Base-by-base conservation (phyloP, 2,329 filamentous ascomycete species). In the Penicillium sp. region DNA sequence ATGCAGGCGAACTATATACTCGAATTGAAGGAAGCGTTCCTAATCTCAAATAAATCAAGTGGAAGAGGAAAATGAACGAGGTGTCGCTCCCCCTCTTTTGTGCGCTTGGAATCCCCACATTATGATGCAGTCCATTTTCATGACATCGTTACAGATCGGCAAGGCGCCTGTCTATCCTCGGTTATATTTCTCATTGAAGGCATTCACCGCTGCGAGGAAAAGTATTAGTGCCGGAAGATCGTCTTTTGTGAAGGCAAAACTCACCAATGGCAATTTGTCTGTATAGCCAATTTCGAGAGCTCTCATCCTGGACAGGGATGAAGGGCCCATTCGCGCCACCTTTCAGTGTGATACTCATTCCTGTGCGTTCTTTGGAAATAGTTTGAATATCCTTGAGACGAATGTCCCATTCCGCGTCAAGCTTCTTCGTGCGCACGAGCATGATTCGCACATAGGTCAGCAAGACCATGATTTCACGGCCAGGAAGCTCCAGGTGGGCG, bases 361-460 rank as follows among this genome's bases (percentile, higher is more conserved):
- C 95, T 0, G 94, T 99, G 48, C 94, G 82, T 80, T 99, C 95
- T 79, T 97, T 99, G 42, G 88, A 90, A 61, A 99, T 97, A 0
- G 92, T 97, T 79, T 97, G 92, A 18, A 99, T 86, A 71, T 99
- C 94, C 69, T 94, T 97, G 61, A 99, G 81, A 23, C 91, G 90
- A 10, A 97, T 91, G 68, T 99, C 94, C 94, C 94, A 99, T 75
- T 97, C 93, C 16, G 87, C 92, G 49, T 86, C 87, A 67, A 99
- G 80, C 69, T 89, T 88, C 77, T 92, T 89, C 48, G 90, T 91
- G 63, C 92, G 85, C 58, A 99, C 90, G 52, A 97, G 85, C 81
- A 99, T 86, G 71, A 99, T 96, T 3, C 91, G 86, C 60, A 85
- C 83, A 71, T 90, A 94, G 9, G 90, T 97, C 56, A 99, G 83